These are phyloP conservation scores for Colletotrichum camelliae DNA, from an alignment of 2,329 filamentous ascomycete species.

Conservation along the genomic window DNA sequence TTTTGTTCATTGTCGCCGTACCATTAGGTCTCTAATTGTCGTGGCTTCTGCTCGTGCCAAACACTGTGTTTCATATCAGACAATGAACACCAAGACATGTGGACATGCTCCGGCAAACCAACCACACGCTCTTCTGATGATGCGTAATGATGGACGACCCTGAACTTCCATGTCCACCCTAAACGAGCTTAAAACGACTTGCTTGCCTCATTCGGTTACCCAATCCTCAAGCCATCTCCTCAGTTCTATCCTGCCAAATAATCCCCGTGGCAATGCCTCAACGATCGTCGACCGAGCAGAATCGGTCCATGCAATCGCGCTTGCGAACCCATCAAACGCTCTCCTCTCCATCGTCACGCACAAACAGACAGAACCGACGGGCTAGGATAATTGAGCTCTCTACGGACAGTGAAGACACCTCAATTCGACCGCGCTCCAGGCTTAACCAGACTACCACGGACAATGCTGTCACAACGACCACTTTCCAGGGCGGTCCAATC, in stretches of 20 bases:
- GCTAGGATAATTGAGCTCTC: not conserved
- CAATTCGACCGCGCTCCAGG: not conserved
- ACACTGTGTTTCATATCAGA: not conserved
- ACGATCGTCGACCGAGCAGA: not conserved
- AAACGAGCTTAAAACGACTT: not conserved
- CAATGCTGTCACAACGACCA: not conserved
- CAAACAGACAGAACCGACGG: not conserved
- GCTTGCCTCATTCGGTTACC: not conserved
- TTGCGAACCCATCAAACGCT: not conserved
- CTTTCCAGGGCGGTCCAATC: not conserved
- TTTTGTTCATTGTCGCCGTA: not conserved
- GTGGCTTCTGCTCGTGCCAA: not conserved
- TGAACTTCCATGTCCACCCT: not conserved
- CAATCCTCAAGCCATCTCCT: not conserved
- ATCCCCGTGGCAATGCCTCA: not conserved
- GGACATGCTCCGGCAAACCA: not conserved
- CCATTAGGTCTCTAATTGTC: not conserved
- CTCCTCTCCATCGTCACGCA: not conserved
- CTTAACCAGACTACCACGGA: not conserved
- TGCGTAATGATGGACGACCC: not conserved
- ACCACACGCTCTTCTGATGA: not conserved
- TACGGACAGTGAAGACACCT: not conserved
- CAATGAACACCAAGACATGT: not conserved
- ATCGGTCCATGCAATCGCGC: not conserved
- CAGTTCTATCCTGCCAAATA: not conserved